Evolutionary conservation across 2,329 filamentous ascomycete genomes (phyloP), one percentile per base, ranked within the genome.

Genomic region (Stachybotrys chlorohalonatus): DNA sequence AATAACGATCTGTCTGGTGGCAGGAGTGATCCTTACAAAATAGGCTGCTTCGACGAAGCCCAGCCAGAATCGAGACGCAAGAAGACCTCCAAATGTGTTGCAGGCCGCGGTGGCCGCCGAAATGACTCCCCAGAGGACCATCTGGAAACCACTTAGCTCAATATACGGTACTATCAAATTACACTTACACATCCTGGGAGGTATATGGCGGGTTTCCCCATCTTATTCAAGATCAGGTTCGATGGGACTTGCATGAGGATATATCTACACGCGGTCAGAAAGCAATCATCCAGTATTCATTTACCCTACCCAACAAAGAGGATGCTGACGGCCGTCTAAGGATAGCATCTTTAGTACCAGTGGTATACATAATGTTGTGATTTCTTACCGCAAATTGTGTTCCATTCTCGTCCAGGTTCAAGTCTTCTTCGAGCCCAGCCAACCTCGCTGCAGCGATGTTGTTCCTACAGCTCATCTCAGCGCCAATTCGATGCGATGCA

Each of bases 231-330:
- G 47, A 78, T 70, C 52, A 79, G 60, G 53, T 80, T 80, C 1
- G 76, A 78, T 0, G 77, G 77, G 8, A 80, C 72, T 60, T 79
- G 76, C 70, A 78, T 77, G 36, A 79, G 62, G 15, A 79, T 66
- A 57, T 78, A 78, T 6, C 72, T 74, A 31, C 13, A 11, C 16
- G 46, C 15, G 15, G 46, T 47, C 46, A 47, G 46, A 13, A 13
- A 42, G 36, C 9, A 13, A 13, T 13, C 36, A 42, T 13, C 13
- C 13, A 13, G 13, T 42, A 13, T 9, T 42, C 8, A 13, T 9
- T 13, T 13, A 13, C 13, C 69, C 57, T 67, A 76, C 67, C 75
- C 76, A 11, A 79, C 75, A 53, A 79, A 80, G 46, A 80, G 66
- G 54, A 80, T 78, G 58, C 74, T 77, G 51, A 80, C 75, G 11